A percentile compares a stretch with the other conserved stretches of the same genome.
These are phyloP conservation scores for Sporodiniella umbellata DNA, from an alignment of 371 early-diverging fungal species.

Conservation along the genomic window DNA sequence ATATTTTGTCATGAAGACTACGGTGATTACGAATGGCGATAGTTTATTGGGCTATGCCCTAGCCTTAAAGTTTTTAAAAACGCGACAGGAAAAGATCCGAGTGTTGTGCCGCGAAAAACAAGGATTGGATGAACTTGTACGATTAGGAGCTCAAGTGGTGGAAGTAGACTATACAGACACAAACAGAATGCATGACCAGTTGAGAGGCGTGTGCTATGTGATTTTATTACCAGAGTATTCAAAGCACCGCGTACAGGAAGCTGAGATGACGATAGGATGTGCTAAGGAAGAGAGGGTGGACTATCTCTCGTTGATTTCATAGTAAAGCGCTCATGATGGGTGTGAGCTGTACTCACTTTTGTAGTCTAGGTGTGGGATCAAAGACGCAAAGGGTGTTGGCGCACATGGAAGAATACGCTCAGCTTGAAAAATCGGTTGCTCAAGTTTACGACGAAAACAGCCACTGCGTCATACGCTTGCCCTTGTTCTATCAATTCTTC, in stretches of 20 bases:
- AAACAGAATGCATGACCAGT: neutral
- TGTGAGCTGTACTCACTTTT: too few relatives aligned
- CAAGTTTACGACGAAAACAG: neutral
- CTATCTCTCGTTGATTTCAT: slow-evolving; percentile 15
- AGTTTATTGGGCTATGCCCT: slow-evolving; percentile 22
- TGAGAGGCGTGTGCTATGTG: slow-evolving; percentile 6
- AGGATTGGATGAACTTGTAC: slow-evolving; percentile 11
- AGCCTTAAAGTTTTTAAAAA: slow-evolving; percentile 13
- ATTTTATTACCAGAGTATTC: slow-evolving; percentile 19
- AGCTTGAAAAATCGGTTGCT: slow-evolving; percentile 2
- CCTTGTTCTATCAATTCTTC: slow-evolving; percentile 22
- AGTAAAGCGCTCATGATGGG: too few relatives aligned
- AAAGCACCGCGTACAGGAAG: slow-evolving; percentile 1
- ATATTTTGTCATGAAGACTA: slow-evolving; percentile 8
- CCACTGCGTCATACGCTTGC: slow-evolving; percentile 10
- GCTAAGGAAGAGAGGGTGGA: slow-evolving; percentile 13
- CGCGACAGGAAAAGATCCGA: slow-evolving; percentile 1
- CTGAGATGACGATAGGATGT: slow-evolving; percentile 3
- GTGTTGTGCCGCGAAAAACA: slow-evolving; percentile 13
- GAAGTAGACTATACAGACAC: slow-evolving; percentile 12
- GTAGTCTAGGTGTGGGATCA: too few relatives aligned
- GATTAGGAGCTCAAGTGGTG: slow-evolving; percentile 16
- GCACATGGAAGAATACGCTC: neutral
- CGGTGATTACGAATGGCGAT: slow-evolving; percentile 17
- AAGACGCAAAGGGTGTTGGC: too few relatives aligned